Evolutionary conservation across 306 rosid species (phyloP).

Genomic region (Quercus gilva): DNA sequence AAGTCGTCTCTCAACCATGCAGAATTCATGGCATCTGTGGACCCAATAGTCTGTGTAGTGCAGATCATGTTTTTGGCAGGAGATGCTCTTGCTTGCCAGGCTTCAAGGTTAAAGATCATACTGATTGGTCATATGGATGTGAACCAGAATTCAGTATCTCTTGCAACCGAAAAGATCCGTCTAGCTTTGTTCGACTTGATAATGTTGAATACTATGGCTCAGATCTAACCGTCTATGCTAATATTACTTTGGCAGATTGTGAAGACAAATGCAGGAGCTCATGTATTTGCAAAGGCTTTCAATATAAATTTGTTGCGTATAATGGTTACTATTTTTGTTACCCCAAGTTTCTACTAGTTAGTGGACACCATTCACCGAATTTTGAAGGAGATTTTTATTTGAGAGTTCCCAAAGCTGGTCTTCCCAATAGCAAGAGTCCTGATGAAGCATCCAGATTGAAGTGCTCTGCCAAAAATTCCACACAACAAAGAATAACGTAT

Average conservation of each 20-base stretch:
- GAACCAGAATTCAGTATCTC: constrained; percentile 11
- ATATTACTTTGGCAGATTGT: constrained; percentile 4
- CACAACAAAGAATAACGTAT: constrained; percentile 2
- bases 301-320: neutral
- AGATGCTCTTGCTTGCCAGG: constrained; percentile 24
- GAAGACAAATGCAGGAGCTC: constrained; percentile 6
- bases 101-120: neutral
- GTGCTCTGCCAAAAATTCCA: neutral
- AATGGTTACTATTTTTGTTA: constrained; percentile 7
- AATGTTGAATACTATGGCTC: constrained; percentile 25
- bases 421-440: neutral
- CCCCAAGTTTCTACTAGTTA: constrained; percentile 24
- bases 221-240: constrained; percentile 3
- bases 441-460: neutral
- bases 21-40: constrained; percentile 57
- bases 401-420: constrained; percentile 16
- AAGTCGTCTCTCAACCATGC: constrained; percentile 33
- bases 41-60: constrained; percentile 34
- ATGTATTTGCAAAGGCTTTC: constrained; percentile 31
- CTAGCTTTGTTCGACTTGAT: constrained; percentile 5
- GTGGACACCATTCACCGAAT: constrained; percentile 23
- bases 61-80: constrained; percentile 16
- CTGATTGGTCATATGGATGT: constrained; percentile 26
- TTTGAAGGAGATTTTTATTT: constrained; percentile 23
- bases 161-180: neutral